Base-by-base conservation (phyloP, 2,329 filamentous ascomycete species). In the Herpomyces periplanetae region DNA sequence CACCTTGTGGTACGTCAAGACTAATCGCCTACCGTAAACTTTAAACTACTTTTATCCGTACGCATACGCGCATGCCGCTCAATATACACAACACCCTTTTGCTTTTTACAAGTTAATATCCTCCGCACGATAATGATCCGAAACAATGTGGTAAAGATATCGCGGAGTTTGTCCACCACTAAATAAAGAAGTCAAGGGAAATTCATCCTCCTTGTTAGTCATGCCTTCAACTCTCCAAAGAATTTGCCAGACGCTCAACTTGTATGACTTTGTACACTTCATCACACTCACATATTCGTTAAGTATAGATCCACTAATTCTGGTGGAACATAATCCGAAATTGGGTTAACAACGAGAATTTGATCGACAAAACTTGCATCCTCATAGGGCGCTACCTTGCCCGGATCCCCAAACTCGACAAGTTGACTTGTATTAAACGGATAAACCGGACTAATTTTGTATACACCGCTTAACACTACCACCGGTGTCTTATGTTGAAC, bases 361-460 rank as follows among this genome's bases (percentile, higher is more conserved):
- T 59, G 54, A 17, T 68, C 58, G 19, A 85, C 58, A 29, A 87
- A 49, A 15, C 57, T 48, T 4, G 68, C 71, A 25, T 88, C 62
- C 9, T 65, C 53, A 33, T 68, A 87, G 15, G 47, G 50, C 16
- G 80, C 53, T 22, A 69, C 60, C 27, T 52, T 61, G 20, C 61
- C 58, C 1, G 71, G 56, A 34, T 73, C 59, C 8, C 69, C 75
- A 41, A 69, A 69, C 39, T 88, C 75, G 23, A 87, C 64, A 24
- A 85, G 43, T 3, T 58, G 55, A 26, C 69, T 62, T 20, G 64
- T 59, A 30, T 80, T 59, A 30, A 71, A 73, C 1, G 71, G 64
- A 30, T 71, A 75, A 23, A 84, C 59, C 0, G 80, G 73, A 28
- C 68, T 84, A 21, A 96, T 52, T 40, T 85, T 85, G 45, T 88